Percentiles rank a stretch among this genome's conserved stretches.
Conservation (phyloP, 2,329 filamentous ascomycete species). For the Trichocomaceae sp. region DNA sequence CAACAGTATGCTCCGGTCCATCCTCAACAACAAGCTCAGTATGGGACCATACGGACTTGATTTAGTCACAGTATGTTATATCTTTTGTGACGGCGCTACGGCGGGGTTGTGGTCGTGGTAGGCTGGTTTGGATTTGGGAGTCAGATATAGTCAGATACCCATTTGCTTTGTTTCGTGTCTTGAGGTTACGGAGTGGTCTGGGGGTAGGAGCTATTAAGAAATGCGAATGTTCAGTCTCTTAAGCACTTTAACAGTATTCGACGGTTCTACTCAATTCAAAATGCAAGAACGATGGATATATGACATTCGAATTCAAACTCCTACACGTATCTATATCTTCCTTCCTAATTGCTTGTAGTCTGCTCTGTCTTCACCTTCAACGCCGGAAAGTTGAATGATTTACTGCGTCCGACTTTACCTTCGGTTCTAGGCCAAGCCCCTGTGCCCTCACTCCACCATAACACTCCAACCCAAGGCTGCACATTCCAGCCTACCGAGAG, state of each 20-base stretch:
- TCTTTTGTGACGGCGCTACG: background rate
- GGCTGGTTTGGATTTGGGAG: background rate
- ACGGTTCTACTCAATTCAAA: background rate
- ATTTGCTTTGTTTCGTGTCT: background rate
- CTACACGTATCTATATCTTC: background rate
- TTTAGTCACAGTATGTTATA: background rate
- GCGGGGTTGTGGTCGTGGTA: background rate
- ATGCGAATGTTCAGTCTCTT: background rate
- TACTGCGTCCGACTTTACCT: conserved; percentile 45
- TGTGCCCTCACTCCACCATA: conserved; percentile 67
- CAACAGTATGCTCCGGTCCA: conserved; percentile 23
- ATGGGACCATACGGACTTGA: conserved; percentile 10
- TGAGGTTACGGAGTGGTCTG: background rate
- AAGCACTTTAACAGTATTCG: background rate
- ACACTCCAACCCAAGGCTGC: conserved; percentile 87
- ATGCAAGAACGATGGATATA: background rate
- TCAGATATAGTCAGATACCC: conserved; percentile 1
- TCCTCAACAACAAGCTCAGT: background rate
- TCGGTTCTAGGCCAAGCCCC: conserved; percentile 47
- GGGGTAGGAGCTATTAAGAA: background rate
- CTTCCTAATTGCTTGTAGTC: background rate
- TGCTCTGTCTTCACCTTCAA: conserved; percentile 41
- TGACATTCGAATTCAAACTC: background rate
- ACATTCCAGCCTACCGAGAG: conserved; percentile 90
- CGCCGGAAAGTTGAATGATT: conserved; percentile 50